Evolutionary conservation across 2,329 filamentous ascomycete species (phyloP), one percentile per base, ranked within the genome.

Genomic region (Colletotrichum kahawae): DNA sequence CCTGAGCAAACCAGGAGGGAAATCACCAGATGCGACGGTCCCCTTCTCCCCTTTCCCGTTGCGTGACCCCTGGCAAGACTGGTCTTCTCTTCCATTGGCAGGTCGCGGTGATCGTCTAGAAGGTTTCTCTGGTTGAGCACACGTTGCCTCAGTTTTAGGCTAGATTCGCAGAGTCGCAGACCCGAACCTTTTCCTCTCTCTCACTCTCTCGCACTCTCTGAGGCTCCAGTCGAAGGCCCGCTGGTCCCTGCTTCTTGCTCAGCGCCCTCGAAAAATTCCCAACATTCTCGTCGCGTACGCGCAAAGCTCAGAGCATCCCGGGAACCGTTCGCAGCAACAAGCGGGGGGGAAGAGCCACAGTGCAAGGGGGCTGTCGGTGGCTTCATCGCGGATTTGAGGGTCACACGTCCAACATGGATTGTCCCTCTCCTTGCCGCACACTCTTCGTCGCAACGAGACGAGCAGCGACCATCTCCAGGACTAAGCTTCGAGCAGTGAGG

Each of bases 241-340:
- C 59, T 36, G 33, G 29, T 33, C 13, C 29, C 59, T 21, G 18
- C 33, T 36, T 33, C 34, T 27, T 36, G 8, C 51, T 10, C 43
- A 48, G 29, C 33, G 38, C 16, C 12, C 63, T 31, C 62, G 29
- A 13, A n/a, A 38, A 29, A 63, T 67, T 59, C 72, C 72, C 72
- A 75, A 75, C 72, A 71, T 75, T 75, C 67, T 72, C 29, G 72
- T 75, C 69, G 67, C 71, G 67, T 66, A 74, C 71, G 62, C 62
- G 71, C 38, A 71, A 57, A 74, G 71, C 71, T 74, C 62, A 54
- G 71, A 67, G 62, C 71, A 71, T 60, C 54, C 33, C 21, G 34
- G 51, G 60, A 57, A 38, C 71, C 60, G 71, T 74, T 43, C 71
- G 54, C 67, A 51, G 36, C 31, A 16, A 33, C 21, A 29, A 43